A percentile compares a stretch with the other conserved stretches of the same genome.
Evolutionary conservation across 768 basidiomycete species (phyloP).

Genomic region (Leccinum variicolor): DNA sequence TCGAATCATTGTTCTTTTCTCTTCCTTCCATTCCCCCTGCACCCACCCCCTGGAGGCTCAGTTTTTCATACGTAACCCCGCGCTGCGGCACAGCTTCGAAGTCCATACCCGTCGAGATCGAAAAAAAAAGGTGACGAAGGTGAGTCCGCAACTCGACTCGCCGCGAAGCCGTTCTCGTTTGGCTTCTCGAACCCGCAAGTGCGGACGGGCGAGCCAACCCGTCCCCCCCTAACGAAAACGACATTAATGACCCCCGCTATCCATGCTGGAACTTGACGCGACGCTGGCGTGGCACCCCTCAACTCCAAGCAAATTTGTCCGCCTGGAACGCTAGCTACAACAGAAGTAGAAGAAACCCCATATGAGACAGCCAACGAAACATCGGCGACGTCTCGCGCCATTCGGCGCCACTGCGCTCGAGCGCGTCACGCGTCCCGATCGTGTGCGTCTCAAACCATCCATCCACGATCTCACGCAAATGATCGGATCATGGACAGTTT

Average conservation of each 20-base stretch:
- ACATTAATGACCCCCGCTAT: not conserved
- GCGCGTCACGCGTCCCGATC: not conserved
- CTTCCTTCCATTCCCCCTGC: not conserved
- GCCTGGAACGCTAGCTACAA: no score
- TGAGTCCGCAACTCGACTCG: not conserved
- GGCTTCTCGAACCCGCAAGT: not conserved
- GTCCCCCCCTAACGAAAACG: not conserved
- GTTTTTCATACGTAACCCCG: not conserved
- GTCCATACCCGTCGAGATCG: not conserved
- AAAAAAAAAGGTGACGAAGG: not conserved
- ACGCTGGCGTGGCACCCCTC: not conserved
- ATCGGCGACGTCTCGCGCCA: not conserved
- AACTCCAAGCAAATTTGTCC: not conserved
- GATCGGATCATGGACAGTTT: not conserved
- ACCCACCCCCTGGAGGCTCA: not conserved
- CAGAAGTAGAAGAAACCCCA: no score
- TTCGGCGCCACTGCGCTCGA: not conserved
- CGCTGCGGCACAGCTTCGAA: not conserved
- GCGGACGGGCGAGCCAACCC: not conserved
- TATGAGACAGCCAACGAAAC: not conserved
- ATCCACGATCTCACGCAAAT: not conserved
- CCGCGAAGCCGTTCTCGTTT: not conserved
- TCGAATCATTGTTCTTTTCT: not conserved
- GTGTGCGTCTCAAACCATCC: not conserved
- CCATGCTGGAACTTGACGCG: not conserved